Evolutionary conservation across 1,284 basidiomycete species (phyloP).

Genomic region (Phylloporus sp.): DNA sequence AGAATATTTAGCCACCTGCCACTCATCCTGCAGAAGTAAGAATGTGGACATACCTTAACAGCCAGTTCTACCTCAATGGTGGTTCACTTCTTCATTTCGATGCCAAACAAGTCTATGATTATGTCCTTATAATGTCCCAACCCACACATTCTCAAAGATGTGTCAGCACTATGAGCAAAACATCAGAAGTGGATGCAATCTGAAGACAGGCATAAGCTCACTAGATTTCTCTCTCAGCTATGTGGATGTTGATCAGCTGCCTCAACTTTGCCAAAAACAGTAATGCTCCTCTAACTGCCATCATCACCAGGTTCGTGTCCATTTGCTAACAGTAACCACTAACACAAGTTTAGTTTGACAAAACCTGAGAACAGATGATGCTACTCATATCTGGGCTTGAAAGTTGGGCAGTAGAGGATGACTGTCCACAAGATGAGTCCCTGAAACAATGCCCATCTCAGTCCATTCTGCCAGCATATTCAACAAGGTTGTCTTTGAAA

Average conservation of each 20-base stretch:
- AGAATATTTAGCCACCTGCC: constrained; percentile 23
- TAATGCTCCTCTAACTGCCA: constrained; percentile 86
- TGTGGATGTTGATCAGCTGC: constrained; percentile 70
- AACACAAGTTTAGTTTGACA: not conserved
- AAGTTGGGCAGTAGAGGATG: constrained; percentile 73
- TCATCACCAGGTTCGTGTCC: constrained; percentile 74
- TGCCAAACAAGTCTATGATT: constrained; percentile 74
- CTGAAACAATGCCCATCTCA: constrained; percentile 76
- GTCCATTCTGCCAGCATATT: constrained; percentile 85
- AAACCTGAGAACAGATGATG: not conserved
- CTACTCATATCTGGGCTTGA: constrained; percentile 62
- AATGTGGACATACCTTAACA: constrained; percentile 53
- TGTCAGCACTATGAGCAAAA: constrained; percentile 60
- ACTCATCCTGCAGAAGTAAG: not conserved
- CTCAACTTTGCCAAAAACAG: constrained; percentile 83
- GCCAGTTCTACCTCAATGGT: constrained; percentile 87
- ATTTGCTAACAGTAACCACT: constrained; percentile 82
- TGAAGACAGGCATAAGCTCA: constrained; percentile 35
- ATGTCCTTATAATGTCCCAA: constrained; percentile 74
- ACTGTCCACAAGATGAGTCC: constrained; percentile 82
- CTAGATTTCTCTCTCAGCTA: constrained; percentile 81
- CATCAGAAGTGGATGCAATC: not conserved
- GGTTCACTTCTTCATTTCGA: constrained; percentile 80
- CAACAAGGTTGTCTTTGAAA: constrained; percentile 71
- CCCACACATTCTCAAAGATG: constrained; percentile 80